phyloP scores from a whole-genome alignment of 345 rosid genomes.

The Populus tremula region DNA sequence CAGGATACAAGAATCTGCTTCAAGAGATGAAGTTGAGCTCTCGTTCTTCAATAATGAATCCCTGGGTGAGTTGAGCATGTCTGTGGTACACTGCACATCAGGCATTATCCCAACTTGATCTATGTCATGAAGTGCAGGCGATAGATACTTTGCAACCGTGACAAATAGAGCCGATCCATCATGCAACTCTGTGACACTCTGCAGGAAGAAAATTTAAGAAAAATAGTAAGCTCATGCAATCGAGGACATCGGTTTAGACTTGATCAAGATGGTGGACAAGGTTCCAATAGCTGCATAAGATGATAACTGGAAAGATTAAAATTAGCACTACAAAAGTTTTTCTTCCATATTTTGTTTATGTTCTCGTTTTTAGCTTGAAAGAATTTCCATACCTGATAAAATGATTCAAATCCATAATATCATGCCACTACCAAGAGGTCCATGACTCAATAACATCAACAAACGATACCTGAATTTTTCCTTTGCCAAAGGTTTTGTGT shows the following conservation, averaged over 20 bases:
- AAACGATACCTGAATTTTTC: conserved; percentile 71
- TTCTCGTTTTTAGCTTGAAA: neutral
- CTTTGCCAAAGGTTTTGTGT: conserved; percentile 80
- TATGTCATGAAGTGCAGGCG: conserved; percentile 82
- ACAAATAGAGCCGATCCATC: conserved; percentile 92
- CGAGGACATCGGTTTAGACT: conserved; percentile 5
- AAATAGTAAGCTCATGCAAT: neutral
- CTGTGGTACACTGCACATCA: conserved; percentile 82
- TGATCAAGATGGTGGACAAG: neutral
- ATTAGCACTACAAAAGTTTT: neutral
- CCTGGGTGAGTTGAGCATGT: conserved; percentile 53
- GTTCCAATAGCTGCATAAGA: neutral
- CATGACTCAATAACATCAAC: neutral
- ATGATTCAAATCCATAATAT: neutral
- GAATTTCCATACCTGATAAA: neutral
- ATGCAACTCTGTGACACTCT: conserved; percentile 80
- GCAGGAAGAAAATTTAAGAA: conserved; percentile 11
- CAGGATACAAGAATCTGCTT: conserved; percentile 84
- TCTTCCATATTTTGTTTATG: neutral
- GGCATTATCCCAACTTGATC: conserved; percentile 81
- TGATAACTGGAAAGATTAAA: neutral
- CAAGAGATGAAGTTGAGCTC: conserved; percentile 56
- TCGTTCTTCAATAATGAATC: conserved; percentile 40
- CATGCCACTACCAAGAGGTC: neutral
- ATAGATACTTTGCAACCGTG: conserved; percentile 85